A percentile compares a stretch with the other conserved stretches of the same genome.
Conservation (phyloP, 2,329 filamentous ascomycete species). For the Diaporthe destruens region DNA sequence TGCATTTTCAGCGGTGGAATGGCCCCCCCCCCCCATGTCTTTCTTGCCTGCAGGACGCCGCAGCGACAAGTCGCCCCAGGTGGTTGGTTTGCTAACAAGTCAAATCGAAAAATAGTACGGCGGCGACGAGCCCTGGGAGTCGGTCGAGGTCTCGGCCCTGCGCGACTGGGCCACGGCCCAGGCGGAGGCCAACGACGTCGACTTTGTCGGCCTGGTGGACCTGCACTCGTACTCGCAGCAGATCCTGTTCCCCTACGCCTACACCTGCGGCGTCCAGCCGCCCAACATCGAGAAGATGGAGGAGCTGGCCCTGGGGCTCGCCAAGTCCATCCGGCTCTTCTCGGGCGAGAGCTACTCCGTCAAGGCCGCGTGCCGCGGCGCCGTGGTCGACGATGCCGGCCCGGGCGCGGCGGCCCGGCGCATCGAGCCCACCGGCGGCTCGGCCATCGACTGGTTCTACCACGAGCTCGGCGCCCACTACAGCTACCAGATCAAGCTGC, state of each 20-base stretch:
- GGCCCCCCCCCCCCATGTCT: too few species aligned
- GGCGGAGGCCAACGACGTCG: conserved; percentile 75
- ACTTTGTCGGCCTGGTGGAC: conserved; percentile 89
- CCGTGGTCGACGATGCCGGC: conserved; percentile 58
- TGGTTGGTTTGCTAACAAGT: conserved; percentile 8
- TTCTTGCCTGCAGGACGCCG: too few species aligned
- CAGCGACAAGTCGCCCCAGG: background rate
- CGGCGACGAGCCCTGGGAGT: conserved; percentile 85
- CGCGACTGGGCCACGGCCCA: conserved; percentile 88
- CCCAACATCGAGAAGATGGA: conserved; percentile 92
- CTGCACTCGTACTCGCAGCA: conserved; percentile 97
- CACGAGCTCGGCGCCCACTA: conserved; percentile 85
- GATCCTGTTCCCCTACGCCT: conserved; percentile 92
- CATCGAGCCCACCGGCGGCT: conserved; percentile 83
- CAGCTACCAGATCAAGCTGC: conserved; percentile 93
- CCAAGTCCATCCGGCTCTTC: conserved; percentile 88
- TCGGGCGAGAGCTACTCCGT: conserved; percentile 82
- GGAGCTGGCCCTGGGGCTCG: conserved; percentile 88
- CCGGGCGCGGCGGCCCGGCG: conserved; percentile 49
- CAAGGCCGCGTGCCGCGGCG: conserved; percentile 87
- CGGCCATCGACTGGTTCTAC: conserved; percentile 95
- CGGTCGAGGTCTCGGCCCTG: conserved; percentile 79
- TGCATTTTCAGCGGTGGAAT: too few species aligned
- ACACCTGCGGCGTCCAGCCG: conserved; percentile 81
- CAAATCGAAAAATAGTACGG: conserved; percentile 65